phyloP scores from a whole-genome alignment of 179 eudicot genomes.

The Heliamphora pulchella region DNA sequence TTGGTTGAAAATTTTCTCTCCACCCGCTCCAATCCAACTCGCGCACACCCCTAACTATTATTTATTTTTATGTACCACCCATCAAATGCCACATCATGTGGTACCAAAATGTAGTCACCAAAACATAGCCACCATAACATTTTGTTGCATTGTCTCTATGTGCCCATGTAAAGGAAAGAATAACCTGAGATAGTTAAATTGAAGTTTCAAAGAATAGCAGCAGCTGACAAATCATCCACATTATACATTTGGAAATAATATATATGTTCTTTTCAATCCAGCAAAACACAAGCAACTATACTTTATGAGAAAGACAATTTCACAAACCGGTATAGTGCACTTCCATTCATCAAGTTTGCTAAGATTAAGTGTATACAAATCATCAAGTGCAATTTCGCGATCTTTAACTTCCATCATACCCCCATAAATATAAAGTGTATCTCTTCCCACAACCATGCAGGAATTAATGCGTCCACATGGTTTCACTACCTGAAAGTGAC shows the following conservation, averaged over 20 bases:
- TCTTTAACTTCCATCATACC: slow-evolving; percentile 99
- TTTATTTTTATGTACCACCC: too few relatives aligned
- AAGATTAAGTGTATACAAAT: slow-evolving; percentile 80
- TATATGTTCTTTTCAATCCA: not conserved
- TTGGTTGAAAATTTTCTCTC: too few relatives aligned
- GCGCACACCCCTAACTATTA: too few relatives aligned
- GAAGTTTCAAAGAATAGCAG: slow-evolving; percentile 1
- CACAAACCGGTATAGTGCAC: slow-evolving; percentile 79
- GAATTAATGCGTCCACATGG: slow-evolving; percentile 98
- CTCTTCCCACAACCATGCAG: slow-evolving; percentile 79
- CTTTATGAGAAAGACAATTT: slow-evolving; percentile 9
- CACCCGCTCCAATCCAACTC: too few relatives aligned
- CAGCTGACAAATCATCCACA: not conserved
- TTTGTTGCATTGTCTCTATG: not conserved
- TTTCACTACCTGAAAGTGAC: slow-evolving; percentile 59
- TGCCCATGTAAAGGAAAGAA: not conserved
- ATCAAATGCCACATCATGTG: too few relatives aligned
- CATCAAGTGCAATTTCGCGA: slow-evolving; percentile 90
- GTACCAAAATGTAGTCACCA: too few relatives aligned
- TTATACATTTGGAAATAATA: not conserved
- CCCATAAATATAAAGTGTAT: slow-evolving; percentile 82
- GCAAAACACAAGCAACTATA: not conserved
- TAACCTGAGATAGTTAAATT: not conserved
- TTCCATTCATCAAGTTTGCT: slow-evolving; percentile 98
- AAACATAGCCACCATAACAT: too few relatives aligned